Conservation (phyloP, 345 rosid genomes). For the Salix caprea region DNA sequence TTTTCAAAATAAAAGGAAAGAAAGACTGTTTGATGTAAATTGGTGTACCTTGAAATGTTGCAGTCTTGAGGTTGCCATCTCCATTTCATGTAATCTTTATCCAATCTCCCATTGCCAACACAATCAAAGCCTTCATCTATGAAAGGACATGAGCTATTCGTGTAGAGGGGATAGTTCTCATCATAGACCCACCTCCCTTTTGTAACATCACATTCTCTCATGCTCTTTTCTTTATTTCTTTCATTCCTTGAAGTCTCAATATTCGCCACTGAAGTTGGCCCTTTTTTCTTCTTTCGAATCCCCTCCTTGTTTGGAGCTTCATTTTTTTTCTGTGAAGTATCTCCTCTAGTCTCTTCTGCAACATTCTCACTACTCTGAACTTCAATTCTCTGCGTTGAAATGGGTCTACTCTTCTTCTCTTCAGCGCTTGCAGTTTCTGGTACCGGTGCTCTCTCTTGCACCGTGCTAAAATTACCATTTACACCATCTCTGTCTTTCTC, state of each 20-base stretch:
- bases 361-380: conserved; percentile 15
- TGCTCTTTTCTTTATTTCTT: conserved; percentile 19
- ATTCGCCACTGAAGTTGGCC: conserved; percentile 4
- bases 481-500: conserved; percentile 7
- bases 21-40: background rate
- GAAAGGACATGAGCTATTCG: conserved; percentile 70
- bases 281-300: conserved; percentile 24
- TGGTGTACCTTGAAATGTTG: conserved; percentile 61
- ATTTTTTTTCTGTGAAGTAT: conserved; percentile 17
- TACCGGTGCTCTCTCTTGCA: conserved; percentile 16
- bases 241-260: background rate
- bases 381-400: conserved; percentile 13
- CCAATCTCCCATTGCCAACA: conserved; percentile 68
- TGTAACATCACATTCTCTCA: conserved; percentile 52
- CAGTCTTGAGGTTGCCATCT: conserved; percentile 82
- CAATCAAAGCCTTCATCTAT: conserved; percentile 93
- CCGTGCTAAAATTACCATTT: conserved; percentile 19
- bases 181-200: conserved; percentile 85
- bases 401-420: conserved; percentile 6
- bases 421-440: conserved; percentile 10
- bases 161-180: conserved; percentile 64
- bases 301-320: conserved; percentile 28
- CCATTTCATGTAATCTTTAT: conserved; percentile 68
- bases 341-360: conserved; percentile 10
- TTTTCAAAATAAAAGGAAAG: background rate